Evolutionary conservation across 2,329 filamentous ascomycete species (phyloP).

Genomic region (Blumeria hordei): DNA sequence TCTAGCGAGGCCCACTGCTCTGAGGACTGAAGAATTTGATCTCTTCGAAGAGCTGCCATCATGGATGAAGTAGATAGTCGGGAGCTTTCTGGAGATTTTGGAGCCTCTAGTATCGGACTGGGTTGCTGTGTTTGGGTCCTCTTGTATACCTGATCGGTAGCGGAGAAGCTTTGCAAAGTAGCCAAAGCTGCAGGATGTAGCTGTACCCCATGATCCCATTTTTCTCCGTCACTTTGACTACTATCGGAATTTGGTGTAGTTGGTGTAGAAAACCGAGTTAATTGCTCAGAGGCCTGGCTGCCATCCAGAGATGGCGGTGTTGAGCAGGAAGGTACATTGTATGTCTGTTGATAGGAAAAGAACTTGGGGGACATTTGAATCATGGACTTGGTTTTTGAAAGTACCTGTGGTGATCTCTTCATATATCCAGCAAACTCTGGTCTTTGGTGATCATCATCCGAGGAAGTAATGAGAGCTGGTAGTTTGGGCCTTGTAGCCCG

Average conservation of each 20-base stretch:
- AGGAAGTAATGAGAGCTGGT: slow-evolving; percentile 26
- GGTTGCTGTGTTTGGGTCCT: slow-evolving; percentile 22
- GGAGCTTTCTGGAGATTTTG: slow-evolving; percentile 28
- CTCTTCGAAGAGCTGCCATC: slow-evolving; percentile 45
- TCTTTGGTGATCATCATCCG: background rate
- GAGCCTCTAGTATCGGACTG: slow-evolving; percentile 25
- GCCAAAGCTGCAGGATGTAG: slow-evolving; percentile 62
- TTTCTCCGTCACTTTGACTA: slow-evolving; percentile 27
- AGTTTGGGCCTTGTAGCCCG: slow-evolving; percentile 16
- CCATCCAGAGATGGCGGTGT: slow-evolving; percentile 67
- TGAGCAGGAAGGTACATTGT: slow-evolving; percentile 48
- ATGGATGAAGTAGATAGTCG: slow-evolving; percentile 31
- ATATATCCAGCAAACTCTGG: too few species aligned
- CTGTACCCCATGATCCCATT: slow-evolving; percentile 46
- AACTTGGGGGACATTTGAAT: slow-evolving; percentile 56
- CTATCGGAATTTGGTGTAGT: slow-evolving; percentile 52
- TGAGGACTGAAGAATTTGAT: slow-evolving; percentile 14
- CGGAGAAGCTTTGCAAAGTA: slow-evolving; percentile 51
- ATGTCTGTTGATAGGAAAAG: slow-evolving; percentile 45
- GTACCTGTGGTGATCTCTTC: background rate
- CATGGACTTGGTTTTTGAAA: slow-evolving; percentile 14
- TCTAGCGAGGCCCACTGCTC: too few species aligned
- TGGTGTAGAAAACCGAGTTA: slow-evolving; percentile 62
- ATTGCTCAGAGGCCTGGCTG: slow-evolving; percentile 68
- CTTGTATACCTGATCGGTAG: slow-evolving; percentile 11